Evolutionary conservation across 176 grass and related monocot genomes (phyloP).

Genomic region (Elymus sibiricus): DNA sequence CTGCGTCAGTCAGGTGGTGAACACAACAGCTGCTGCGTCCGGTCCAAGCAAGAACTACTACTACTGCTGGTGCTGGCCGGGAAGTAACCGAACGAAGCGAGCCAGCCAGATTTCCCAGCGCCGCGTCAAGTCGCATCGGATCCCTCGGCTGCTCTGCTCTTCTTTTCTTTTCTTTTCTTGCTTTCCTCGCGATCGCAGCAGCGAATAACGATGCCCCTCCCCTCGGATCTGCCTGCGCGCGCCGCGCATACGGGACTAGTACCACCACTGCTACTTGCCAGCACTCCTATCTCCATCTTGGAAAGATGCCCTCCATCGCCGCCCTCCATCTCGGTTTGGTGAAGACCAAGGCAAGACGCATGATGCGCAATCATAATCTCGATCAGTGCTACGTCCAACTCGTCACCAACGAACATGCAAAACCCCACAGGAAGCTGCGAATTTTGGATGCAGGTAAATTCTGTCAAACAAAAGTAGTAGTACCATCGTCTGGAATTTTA

Average conservation of each 20-base stretch:
- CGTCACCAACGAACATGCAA: not conserved
- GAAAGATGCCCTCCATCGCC: too few relatives aligned
- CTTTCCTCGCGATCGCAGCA: not conserved
- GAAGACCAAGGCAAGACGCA: not conserved
- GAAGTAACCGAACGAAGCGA: too few relatives aligned
- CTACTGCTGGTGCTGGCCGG: too few relatives aligned
- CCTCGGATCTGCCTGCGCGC: slow-evolving; percentile 12
- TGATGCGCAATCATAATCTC: not conserved
- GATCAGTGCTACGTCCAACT: not conserved
- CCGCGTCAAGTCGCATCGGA: not conserved
- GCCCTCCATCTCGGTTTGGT: not conserved
- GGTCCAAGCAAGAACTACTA: too few relatives aligned
- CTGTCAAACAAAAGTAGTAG: too few relatives aligned
- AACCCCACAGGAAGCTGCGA: not conserved
- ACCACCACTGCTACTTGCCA: too few relatives aligned
- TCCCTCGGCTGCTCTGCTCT: not conserved
- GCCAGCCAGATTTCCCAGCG: too few relatives aligned
- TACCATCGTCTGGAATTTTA: too few relatives aligned
- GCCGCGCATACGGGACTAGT: not conserved
- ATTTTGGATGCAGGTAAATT: too few relatives aligned
- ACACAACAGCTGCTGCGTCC: too few relatives aligned
- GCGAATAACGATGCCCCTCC: not conserved
- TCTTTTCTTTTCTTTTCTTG: not conserved
- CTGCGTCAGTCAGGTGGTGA: too few relatives aligned
- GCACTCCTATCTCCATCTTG: not conserved